phyloP scores from a whole-genome alignment of 352 stramenopile genomes.

The Phytophthora agathidicida region DNA sequence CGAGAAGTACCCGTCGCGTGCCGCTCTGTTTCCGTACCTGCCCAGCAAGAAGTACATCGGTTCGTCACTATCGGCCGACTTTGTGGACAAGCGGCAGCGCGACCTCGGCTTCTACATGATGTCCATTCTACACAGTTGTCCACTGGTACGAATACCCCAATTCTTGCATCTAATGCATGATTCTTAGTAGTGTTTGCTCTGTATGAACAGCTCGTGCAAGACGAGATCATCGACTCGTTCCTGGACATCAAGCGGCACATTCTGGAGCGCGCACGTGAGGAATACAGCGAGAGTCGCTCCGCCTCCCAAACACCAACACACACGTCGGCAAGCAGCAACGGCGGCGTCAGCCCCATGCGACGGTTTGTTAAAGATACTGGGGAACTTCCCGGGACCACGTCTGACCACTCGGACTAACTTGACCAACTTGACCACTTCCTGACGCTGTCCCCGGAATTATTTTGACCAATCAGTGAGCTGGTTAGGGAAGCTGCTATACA shows the following conservation, averaged over 20 bases:
- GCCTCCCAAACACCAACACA: slow-evolving; percentile 29
- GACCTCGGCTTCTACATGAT: slow-evolving; percentile 89
- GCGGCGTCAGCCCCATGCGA: slow-evolving; percentile 20
- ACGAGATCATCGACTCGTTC: slow-evolving; percentile 90
- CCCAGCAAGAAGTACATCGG: slow-evolving; percentile 90
- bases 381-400: no score
- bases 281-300: slow-evolving; percentile 40
- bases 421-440: no score
- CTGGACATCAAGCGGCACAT: slow-evolving; percentile 90
- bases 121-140: slow-evolving; percentile 82
- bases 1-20: slow-evolving; percentile 85
- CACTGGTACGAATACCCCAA: slow-evolving; percentile 44
- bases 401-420: no score
- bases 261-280: slow-evolving; percentile 64
- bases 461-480: no score
- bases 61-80: slow-evolving; percentile 82
- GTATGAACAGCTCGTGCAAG: slow-evolving; percentile 67
- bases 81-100: slow-evolving; percentile 88
- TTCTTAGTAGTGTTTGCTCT: background rate
- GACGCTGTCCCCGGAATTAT: no score
- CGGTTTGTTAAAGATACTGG: no score
- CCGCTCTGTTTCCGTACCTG: slow-evolving; percentile 72
- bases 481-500: no score
- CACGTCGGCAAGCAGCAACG: slow-evolving; percentile 22
- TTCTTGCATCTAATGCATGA: background rate